phyloP scores from a whole-genome alignment of 768 basidiomycete genomes.

The Leccinum pellstonianum region DNA sequence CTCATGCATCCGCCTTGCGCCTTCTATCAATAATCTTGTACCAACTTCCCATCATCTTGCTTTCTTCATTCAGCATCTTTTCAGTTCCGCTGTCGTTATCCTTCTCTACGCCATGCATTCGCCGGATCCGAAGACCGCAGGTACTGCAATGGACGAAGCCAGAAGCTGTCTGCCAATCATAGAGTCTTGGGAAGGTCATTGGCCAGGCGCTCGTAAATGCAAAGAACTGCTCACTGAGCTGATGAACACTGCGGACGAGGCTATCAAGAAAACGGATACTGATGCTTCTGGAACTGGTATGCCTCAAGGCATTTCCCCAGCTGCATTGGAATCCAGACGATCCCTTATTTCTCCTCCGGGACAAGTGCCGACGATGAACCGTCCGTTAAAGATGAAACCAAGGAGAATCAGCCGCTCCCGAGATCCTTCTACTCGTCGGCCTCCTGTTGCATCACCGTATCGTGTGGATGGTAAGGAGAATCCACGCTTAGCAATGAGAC shows the following conservation, averaged over 20 bases:
- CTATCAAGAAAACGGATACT: conserved; percentile 42
- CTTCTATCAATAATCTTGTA: conserved; percentile 80
- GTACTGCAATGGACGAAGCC: conserved; percentile 80
- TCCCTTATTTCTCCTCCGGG: conserved; percentile 48
- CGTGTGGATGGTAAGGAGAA: conserved; percentile 58
- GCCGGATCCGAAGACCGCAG: conserved; percentile 59
- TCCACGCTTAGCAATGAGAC: not conserved
- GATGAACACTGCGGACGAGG: conserved; percentile 65
- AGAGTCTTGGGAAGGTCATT: conserved; percentile 79
- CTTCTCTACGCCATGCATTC: conserved; percentile 85
- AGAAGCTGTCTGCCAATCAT: conserved; percentile 67
- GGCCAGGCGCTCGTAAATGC: conserved; percentile 88
- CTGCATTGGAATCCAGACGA: conserved; percentile 51
- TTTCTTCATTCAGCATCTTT: conserved; percentile 87
- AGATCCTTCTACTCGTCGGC: conserved; percentile 52
- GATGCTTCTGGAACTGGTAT: conserved; percentile 26
- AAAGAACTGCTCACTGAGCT: conserved; percentile 75
- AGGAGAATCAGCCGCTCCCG: conserved; percentile 58
- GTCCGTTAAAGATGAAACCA: conserved; percentile 48
- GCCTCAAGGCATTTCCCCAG: conserved; percentile 28
- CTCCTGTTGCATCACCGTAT: conserved; percentile 62
- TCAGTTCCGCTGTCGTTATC: conserved; percentile 85
- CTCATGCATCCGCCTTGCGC: conserved; percentile 80
- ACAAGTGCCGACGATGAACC: conserved; percentile 45
- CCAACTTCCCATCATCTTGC: conserved; percentile 85